Evolutionary conservation across 192 early-diverging fungal species (phyloP), one percentile per base, ranked within the genome.

Genomic region (Coemansia sp.): DNA sequence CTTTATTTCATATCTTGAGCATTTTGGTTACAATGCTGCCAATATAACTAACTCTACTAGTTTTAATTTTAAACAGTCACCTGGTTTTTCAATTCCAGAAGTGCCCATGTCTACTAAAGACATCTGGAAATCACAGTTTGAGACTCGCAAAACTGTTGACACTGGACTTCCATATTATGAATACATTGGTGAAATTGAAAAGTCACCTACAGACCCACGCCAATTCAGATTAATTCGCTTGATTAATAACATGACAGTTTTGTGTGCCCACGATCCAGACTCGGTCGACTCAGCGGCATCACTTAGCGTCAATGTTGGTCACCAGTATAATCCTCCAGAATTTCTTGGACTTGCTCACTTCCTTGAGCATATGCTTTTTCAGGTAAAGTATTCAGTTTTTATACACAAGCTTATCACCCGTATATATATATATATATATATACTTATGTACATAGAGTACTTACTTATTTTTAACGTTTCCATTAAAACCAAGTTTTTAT

Each of bases 361-460:
- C 41, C 72, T 84, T 50, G 89, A 89, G 64, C 89, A 89, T 54
- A 43, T 90, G 42, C 71, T 89, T 17, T 89, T 90, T 60, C 78
- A 86, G 73, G 86, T 53, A 53, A 53, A 3, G 51, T 53, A 53
- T 38, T 17, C 42, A n/a, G n/a, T n/a, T n/a, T n/a, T n/a, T n/a
- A n/a, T n/a, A n/a, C n/a, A n/a, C n/a, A n/a, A n/a, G n/a, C n/a
- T n/a, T n/a, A n/a, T n/a, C n/a, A n/a, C n/a, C n/a, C n/a, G n/a
- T n/a, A 46, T 46, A 18, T 18, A 46, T n/a, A 46, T 46, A 46
- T 7, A 50, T 33, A 6, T 15, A 22, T 22, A 51, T 51, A 25
- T 33, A 25, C 2, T 22, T 48, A 48, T 48, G 22, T 46, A 7
- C 10, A 48, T 23, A 48, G 2, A 48, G 13, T 24, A 25, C 47